A percentile compares a stretch with the other conserved stretches of the same genome.
Conservation (phyloP, 2,329 filamentous ascomycete genomes). For the Scedosporium apiospermum region DNA sequence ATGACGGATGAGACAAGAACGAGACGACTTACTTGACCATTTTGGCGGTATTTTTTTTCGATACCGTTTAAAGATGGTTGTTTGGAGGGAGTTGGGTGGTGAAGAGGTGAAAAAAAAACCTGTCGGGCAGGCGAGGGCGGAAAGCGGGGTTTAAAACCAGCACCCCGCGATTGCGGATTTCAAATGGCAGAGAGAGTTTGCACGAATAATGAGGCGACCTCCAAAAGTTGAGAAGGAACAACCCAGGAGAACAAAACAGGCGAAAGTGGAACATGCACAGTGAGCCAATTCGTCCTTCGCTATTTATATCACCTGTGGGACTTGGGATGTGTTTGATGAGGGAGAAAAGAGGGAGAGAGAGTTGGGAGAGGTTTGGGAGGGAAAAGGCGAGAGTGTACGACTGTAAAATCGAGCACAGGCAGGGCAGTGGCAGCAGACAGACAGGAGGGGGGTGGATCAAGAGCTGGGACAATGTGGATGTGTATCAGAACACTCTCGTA, state of each 20-base stretch:
- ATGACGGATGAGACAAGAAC: background rate
- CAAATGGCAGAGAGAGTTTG: background rate
- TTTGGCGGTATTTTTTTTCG: conserved; percentile 67
- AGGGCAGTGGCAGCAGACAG: background rate
- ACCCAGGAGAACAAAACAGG: background rate
- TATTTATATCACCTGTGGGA: background rate
- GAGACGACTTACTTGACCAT: conserved; percentile 92
- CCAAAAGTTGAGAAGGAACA: background rate
- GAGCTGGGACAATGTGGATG: too few species aligned
- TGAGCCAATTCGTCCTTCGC: background rate
- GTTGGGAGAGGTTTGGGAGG: background rate
- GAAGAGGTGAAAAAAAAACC: conserved; percentile 18
- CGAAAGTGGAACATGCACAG: background rate
- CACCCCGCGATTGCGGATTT: conserved; percentile 13
- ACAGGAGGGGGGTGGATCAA: too few species aligned
- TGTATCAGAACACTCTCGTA: too few species aligned
- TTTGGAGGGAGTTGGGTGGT: conserved; percentile 15
- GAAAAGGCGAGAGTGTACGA: background rate
- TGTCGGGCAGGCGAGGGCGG: conserved; percentile 10
- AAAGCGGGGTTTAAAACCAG: conserved; percentile 33
- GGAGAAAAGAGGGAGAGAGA: conserved; percentile 5
- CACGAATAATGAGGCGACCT: conserved; percentile 4
- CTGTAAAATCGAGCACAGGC: too few species aligned
- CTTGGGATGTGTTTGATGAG: background rate
- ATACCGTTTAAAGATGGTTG: conserved; percentile 29